Evolutionary conservation across 306 rosid genomes (phyloP), one percentile per base, ranked within the genome.

Genomic region (Benincasa hispida): DNA sequence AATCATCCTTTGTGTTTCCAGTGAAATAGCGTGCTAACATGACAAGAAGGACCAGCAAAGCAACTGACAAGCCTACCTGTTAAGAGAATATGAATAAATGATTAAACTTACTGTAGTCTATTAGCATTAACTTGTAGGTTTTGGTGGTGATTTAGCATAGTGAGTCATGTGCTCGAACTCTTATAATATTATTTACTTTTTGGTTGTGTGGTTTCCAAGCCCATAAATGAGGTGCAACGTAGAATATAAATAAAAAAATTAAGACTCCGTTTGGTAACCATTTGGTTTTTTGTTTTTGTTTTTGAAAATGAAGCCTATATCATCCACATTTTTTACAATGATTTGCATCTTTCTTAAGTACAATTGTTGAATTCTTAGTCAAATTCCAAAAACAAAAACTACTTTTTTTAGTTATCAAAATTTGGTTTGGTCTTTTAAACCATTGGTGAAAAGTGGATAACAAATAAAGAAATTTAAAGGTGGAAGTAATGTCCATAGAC

Each of bases 11-110:
- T 13, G 98, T 83, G 76, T 92, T 85, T 27, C 96, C 91, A 0
- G 90, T 92, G 80, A 92, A 92, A 80, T 86, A 92, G 65, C 98
- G 96, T 62, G 86, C 76, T 53, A 93, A 70, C 92, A 93, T 69
- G 61, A 91, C 91, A 32, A 87, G 12, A 14, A 93, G 95, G 13
- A 93, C 98, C 19, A 93, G 83, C 59, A 87, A 83, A 32, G 98
- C 98, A 2, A 93, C 98, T n/a, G 90, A 66, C 22, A 93, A 92
- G 72, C 98, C 98, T 47, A 87, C 45, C 70, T 61, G 68, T 61
- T 61, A 14, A 14, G 68, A 61, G 41, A 28, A 61, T 17, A 17
- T 8, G 1, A 62, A 62, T 62, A 34, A 28, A 60, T 14, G 12
- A 14, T 60, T 28, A 60, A 15, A 12, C 10, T 25, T 58, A 30